Percentiles rank a stretch among this genome's conserved stretches.
Evolutionary conservation across 371 early-diverging fungal genomes (phyloP).

Genomic region (Rhizomucor pusillus): DNA sequence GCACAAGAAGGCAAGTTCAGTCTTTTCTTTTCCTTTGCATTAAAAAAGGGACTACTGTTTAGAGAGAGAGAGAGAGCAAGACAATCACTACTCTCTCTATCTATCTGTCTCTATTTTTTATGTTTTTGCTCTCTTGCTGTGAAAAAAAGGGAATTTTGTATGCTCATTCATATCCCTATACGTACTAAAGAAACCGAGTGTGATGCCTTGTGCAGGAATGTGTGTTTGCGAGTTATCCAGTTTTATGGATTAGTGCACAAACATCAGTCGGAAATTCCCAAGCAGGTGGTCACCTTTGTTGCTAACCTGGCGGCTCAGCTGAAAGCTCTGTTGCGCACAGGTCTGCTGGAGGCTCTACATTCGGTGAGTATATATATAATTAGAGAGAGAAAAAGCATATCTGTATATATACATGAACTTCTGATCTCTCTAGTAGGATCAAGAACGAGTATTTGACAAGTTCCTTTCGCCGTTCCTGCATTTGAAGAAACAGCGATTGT

Average conservation of each 20-base stretch:
- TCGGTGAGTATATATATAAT: conserved; percentile 50
- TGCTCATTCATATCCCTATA: conserved; percentile 14
- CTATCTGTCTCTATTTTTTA: conserved; percentile 90
- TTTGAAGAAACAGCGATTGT: conserved; percentile 14
- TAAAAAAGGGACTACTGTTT: too few relatives aligned
- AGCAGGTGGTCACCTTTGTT: conserved; percentile 81
- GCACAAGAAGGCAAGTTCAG: too few relatives aligned
- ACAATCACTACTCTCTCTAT: not conserved
- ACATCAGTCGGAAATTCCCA: conserved; percentile 48
- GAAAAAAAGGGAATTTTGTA: conserved; percentile 50
- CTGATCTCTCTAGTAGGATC: too few relatives aligned
- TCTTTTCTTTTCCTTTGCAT: conserved; percentile 1
- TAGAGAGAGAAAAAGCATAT: too few relatives aligned
- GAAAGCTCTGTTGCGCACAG: conserved; percentile 81
- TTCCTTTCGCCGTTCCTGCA: conserved; percentile 24
- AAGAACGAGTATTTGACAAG: conserved; percentile 3
- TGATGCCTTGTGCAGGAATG: conserved; percentile 6
- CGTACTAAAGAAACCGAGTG: conserved; percentile 4
- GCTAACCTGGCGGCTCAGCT: conserved; percentile 85
- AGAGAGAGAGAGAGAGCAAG: not conserved
- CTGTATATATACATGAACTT: too few relatives aligned
- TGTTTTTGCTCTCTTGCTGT: conserved; percentile 75
- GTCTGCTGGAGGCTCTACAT: conserved; percentile 78
- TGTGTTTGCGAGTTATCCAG: conserved; percentile 60
- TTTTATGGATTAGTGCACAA: conserved; percentile 77